phyloP scores from a whole-genome alignment of 148 eudicot genomes.

The Cornus controversa region DNA sequence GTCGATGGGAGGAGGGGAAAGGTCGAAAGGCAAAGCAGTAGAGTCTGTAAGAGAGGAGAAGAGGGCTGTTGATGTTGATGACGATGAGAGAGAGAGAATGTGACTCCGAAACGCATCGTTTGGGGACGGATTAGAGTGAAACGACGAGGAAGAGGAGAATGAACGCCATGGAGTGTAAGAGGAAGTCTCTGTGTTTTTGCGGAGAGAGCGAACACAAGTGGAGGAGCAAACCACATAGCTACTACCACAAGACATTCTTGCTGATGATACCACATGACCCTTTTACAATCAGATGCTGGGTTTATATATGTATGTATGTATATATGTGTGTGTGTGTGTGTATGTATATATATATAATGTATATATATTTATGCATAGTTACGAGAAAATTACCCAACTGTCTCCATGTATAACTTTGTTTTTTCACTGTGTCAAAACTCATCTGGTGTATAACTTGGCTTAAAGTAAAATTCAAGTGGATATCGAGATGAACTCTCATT shows the following conservation, averaged over 20 bases:
- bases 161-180: background rate
- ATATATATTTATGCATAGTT: too few relatives aligned
- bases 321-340: too few relatives aligned
- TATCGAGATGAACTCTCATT: too few relatives aligned
- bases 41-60: background rate
- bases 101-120: background rate
- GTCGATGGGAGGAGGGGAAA: conserved; percentile 65
- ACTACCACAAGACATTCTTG: background rate
- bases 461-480: too few relatives aligned
- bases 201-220: background rate
- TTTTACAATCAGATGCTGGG: too few relatives aligned
- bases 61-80: background rate
- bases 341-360: too few relatives aligned
- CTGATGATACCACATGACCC: background rate
- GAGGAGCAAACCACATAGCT: background rate
- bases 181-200: background rate
- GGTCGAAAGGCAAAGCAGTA: conserved; percentile 49
- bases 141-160: background rate
- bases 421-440: too few relatives aligned
- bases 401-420: too few relatives aligned
- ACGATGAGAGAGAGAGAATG: conserved; percentile 6
- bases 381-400: too few relatives aligned
- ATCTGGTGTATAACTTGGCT: too few relatives aligned
- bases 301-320: too few relatives aligned
- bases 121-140: background rate